Base-by-base conservation (phyloP, 2,329 filamentous ascomycete species). In the Thelonectria blattea region DNA sequence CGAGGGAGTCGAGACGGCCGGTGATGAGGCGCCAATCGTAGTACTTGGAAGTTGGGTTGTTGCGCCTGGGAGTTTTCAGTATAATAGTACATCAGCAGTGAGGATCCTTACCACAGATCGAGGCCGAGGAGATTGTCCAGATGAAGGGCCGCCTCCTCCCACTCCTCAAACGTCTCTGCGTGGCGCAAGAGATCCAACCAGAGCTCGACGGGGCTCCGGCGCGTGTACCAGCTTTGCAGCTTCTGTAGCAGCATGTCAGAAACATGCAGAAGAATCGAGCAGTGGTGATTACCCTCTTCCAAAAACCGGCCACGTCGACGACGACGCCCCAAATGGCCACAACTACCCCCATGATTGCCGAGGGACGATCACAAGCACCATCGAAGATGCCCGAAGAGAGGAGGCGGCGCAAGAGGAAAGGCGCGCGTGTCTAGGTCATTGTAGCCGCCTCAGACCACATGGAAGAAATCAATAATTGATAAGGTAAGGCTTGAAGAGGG, bases 1-100 rank as follows among this genome's bases (percentile, higher is more conserved):
- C 85, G 59, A 96, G 85, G 42, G 87, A 88, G 68, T 88, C 85
- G 46, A 94, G 81, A 18, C 93, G 87, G 72, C 91, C 86, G 71
- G 90, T 85, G 67, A 97, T 95, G 61, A 97, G 87, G 56, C 88
- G 84, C 80, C 92, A 94, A 75, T 97, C 92, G 75, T 97, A 97
- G 77, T 91, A 86, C 70, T 88, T 88, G 66, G 89, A 93, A 10
- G 88, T 88, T 6, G 91, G 88, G 70, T 93, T 91, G 70, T 93
- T 90, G 59, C 93, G 90, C 91, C 91, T 92, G 67, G 2, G 24
- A 10, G 17, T 20, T 52, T 54, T 71, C 58, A 71, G 63, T 39
- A 24, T 24, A 24, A 24, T 24, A 3, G 3, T 24, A 22, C 11
- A 14, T 9, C 14, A 39, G 12, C n/a, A 10, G 7, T 30, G 65